These are phyloP conservation scores for Pleurostoma richardsiae DNA, from an alignment of 2,329 filamentous ascomycete genomes.

Conservation along the genomic window DNA sequence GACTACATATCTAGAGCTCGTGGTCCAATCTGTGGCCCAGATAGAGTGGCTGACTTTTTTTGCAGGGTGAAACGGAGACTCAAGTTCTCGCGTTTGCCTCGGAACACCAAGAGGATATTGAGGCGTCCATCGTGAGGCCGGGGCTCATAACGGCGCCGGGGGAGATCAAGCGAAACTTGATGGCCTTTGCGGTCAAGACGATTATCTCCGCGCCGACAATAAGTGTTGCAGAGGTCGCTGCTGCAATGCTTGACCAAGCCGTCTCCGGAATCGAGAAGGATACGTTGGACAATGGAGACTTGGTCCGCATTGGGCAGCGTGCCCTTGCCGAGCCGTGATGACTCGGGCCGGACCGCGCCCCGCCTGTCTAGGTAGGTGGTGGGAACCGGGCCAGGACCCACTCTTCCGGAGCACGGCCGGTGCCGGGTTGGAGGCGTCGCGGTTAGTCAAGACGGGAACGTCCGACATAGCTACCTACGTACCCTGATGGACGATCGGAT, in stretches of 20 bases:
- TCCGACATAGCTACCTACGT: no score
- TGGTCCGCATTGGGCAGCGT: slow-evolving; percentile 27
- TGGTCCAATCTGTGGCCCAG: neutral
- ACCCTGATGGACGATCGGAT: no score
- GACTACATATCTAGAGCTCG: neutral
- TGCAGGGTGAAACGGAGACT: slow-evolving; percentile 40
- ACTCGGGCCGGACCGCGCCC: no score
- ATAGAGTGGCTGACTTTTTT: neutral
- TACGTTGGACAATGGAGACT: slow-evolving; percentile 33
- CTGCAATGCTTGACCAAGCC: slow-evolving; percentile 37
- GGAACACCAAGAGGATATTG: slow-evolving; percentile 27
- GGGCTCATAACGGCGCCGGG: slow-evolving; percentile 32
- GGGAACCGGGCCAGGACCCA: no score
- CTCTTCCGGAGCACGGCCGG: no score
- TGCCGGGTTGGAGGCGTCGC: no score
- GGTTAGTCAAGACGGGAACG: no score
- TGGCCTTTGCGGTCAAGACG: slow-evolving; percentile 17
- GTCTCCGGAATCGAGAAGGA: slow-evolving; percentile 41
- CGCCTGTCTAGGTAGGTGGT: no score
- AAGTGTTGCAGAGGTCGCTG: slow-evolving; percentile 18
- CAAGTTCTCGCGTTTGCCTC: slow-evolving; percentile 33
- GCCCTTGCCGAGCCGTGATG: neutral
- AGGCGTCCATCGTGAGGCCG: slow-evolving; percentile 33
- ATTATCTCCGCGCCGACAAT: slow-evolving; percentile 13
- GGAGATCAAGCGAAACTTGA: neutral